These are phyloP conservation scores for Eimeria maxima DNA, from an alignment of 169 alveolate species.

Conservation along the genomic window DNA sequence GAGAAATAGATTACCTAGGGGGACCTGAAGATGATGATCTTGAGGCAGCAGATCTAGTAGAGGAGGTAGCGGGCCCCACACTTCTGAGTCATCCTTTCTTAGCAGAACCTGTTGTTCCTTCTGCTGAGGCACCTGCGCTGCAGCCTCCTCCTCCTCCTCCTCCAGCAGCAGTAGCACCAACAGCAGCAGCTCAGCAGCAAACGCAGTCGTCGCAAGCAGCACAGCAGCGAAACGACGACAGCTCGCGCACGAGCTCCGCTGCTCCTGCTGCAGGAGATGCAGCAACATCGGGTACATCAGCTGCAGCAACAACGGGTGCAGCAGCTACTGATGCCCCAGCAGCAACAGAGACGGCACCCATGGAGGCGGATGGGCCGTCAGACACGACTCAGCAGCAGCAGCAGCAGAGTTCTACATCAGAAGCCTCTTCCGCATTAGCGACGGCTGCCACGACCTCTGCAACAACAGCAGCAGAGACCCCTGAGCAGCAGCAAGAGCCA, in stretches of 20 bases:
- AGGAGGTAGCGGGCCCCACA: background rate
- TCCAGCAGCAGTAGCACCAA: background rate
- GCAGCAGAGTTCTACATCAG: conserved; percentile 28
- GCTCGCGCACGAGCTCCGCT: background rate
- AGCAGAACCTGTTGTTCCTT: background rate
- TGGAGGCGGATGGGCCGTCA: conserved; percentile 7
- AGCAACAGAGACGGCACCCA: background rate
- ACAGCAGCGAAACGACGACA: too few relatives aligned
- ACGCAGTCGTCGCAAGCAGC: conserved; percentile 13
- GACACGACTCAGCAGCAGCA: background rate
- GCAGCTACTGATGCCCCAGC: background rate
- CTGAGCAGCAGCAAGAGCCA: background rate
- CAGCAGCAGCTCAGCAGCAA: background rate
- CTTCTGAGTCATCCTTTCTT: conserved; percentile 1
- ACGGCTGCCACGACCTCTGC: background rate
- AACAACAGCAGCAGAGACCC: background rate
- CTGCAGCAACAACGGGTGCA: background rate
- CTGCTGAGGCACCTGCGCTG: background rate
- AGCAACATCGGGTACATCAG: background rate
- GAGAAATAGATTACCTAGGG: conserved; percentile 16
- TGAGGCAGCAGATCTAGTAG: conserved; percentile 22
- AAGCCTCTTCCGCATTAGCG: background rate
- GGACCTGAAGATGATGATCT: conserved; percentile 42
- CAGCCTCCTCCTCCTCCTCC: conserved; percentile 12
- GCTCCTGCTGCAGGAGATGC: conserved; percentile 5